phyloP scores from a whole-genome alignment of 352 stramenopile genomes.

The Phytophthora palmivora region DNA sequence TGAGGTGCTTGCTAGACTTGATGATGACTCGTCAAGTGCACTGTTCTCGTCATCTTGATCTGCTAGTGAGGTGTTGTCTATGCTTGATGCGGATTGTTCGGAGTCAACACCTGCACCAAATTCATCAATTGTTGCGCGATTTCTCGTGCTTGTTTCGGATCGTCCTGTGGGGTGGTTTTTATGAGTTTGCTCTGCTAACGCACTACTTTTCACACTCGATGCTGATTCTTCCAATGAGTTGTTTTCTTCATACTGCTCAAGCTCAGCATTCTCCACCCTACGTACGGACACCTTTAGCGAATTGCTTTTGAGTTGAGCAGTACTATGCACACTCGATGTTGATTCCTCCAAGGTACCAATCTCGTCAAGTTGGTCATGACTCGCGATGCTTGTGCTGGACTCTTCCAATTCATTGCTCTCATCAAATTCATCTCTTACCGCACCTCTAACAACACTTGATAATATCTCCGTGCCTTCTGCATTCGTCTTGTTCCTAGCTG shows the following conservation, averaged over 20 bases:
- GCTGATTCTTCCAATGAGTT: background rate
- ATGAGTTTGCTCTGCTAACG: too few relatives aligned
- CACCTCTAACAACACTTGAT: background rate
- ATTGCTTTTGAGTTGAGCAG: background rate
- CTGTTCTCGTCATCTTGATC: background rate
- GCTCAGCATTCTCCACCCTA: background rate
- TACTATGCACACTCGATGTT: background rate
- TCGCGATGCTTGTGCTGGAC: background rate
- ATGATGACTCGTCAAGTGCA: constrained; percentile 2
- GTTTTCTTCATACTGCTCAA: constrained; percentile 1
- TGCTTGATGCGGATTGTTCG: background rate
- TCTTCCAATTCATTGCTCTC: constrained; percentile 3
- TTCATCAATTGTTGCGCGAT: too few relatives aligned
- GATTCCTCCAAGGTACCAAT: background rate
- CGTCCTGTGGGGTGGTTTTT: too few relatives aligned
- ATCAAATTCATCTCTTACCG: background rate
- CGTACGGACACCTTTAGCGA: background rate
- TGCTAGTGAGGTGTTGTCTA: background rate
- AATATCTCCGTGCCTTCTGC: background rate
- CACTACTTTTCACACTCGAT: background rate
- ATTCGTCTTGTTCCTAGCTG: background rate
- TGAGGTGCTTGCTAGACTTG: background rate
- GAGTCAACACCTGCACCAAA: background rate
- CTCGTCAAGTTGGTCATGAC: constrained; percentile 5
- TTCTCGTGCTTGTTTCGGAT: too few relatives aligned